Percentiles rank a stretch among this genome's conserved stretches.
Conservation (phyloP, 2,329 filamentous ascomycete species). For the Cephalotrichum gorgonifer region DNA sequence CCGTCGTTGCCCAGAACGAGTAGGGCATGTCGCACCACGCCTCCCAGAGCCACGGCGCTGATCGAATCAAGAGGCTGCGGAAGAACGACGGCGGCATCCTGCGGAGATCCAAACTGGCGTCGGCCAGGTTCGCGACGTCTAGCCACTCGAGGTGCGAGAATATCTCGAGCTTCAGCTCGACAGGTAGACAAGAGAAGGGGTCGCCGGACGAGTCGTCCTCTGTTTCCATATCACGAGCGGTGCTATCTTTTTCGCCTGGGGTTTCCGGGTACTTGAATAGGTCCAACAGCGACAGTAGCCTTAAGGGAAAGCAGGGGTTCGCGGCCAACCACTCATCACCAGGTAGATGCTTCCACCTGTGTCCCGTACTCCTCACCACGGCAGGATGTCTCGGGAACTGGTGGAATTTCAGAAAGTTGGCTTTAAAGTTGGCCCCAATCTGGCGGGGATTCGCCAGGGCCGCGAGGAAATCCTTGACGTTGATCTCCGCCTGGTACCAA, state of each 20-base stretch:
- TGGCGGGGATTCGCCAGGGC: too few species aligned
- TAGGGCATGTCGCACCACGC: slow-evolving; percentile 8
- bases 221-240: too few species aligned
- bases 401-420: too few species aligned
- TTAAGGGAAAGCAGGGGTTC: background rate
- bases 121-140: background rate
- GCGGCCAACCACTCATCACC: background rate
- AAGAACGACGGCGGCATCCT: slow-evolving; percentile 2
- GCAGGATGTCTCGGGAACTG: background rate
- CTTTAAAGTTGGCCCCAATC: too few species aligned
- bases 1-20: slow-evolving; percentile 4
- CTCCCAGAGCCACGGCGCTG: slow-evolving; percentile 11
- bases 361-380: background rate
- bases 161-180: background rate
- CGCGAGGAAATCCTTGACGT: background rate
- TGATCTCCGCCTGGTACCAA: background rate
- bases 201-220: background rate
- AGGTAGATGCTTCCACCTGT: background rate
- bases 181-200: background rate
- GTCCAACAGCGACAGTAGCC: background rate
- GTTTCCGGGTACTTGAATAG: background rate
- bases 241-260: background rate
- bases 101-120: background rate
- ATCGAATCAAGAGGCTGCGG: background rate
- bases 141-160: background rate